phyloP scores from a whole-genome alignment of 805 yeast species.

The Zygoascus ofunaensis region DNA sequence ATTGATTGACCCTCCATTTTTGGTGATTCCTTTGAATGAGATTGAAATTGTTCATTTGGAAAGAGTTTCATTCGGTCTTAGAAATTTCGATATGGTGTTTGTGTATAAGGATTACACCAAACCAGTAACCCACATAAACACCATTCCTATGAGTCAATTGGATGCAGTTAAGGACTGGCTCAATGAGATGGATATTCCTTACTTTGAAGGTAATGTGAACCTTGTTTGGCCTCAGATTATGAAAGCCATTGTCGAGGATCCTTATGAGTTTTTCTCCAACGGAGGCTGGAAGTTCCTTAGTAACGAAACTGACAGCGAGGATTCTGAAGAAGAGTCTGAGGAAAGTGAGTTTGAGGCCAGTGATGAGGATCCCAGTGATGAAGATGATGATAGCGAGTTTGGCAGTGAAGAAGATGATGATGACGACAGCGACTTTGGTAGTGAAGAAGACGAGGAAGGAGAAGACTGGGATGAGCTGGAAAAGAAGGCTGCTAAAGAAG shows the following conservation, averaged over 20 bases:
- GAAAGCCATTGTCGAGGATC: constrained; percentile 88
- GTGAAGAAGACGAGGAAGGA: constrained; percentile 29
- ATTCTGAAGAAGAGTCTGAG: constrained; percentile 62
- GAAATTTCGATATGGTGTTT: constrained; percentile 94
- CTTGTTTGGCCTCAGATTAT: constrained; percentile 92
- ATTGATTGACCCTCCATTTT: constrained; percentile 87
- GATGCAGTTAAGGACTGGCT: constrained; percentile 95
- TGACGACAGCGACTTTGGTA: constrained; percentile 28
- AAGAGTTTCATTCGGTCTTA: constrained; percentile 94
- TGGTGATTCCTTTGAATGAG: constrained; percentile 83
- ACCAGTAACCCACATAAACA: constrained; percentile 86
- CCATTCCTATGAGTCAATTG: constrained; percentile 84
- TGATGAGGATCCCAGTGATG: constrained; percentile 52
- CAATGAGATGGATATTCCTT: constrained; percentile 94
- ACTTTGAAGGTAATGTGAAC: constrained; percentile 89
- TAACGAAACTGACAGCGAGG: constrained; percentile 80
- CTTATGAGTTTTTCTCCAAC: constrained; percentile 73
- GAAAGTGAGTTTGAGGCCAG: constrained; percentile 54
- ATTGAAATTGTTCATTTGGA: constrained; percentile 92
- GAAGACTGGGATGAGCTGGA: constrained; percentile 55
- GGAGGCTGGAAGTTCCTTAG: constrained; percentile 97
- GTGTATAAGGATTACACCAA: constrained; percentile 83
- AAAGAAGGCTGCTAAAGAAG: constrained; percentile 38
- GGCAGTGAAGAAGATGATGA: constrained; percentile 29
- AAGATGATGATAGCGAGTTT: constrained; percentile 32